Percentiles rank a stretch among this genome's conserved stretches.
Evolutionary conservation across 192 early-diverging fungal genomes (phyloP).

Genomic region (Gonapodya prolifera): DNA sequence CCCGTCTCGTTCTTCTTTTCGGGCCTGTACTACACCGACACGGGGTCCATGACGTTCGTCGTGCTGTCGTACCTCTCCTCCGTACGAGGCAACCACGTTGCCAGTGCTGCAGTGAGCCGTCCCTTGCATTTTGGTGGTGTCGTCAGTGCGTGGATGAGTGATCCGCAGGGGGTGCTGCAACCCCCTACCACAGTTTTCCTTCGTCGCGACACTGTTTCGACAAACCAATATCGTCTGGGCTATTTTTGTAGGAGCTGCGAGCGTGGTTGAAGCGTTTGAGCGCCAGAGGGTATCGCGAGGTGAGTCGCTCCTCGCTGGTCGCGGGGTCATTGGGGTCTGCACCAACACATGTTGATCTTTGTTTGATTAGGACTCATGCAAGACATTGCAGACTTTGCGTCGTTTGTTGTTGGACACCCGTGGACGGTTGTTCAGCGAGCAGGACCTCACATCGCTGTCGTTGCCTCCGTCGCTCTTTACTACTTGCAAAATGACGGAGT

Average conservation of each 20-base stretch:
- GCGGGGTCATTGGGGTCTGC: neutral
- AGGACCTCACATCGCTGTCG: neutral
- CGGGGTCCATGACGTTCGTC: slow-evolving; percentile 70
- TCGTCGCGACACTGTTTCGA: slow-evolving; percentile 41
- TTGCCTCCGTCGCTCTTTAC: neutral
- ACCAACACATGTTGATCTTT: neutral
- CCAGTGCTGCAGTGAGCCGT: slow-evolving; percentile 43
- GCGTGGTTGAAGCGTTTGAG: slow-evolving; percentile 15
- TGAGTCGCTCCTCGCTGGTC: slow-evolving; percentile 13
- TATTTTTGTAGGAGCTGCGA: slow-evolving; percentile 44
- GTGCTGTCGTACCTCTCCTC: slow-evolving; percentile 48
- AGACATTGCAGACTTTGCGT: neutral
- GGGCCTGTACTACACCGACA: slow-evolving; percentile 87
- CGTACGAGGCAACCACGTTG: slow-evolving; percentile 23
- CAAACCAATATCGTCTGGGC: slow-evolving; percentile 94
- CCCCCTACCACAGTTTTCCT: slow-evolving; percentile 12
- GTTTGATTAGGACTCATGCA: neutral
- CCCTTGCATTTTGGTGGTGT: too few relatives aligned
- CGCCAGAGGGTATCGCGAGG: slow-evolving; percentile 2
- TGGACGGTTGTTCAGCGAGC: neutral
- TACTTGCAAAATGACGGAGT: neutral
- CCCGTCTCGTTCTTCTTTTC: slow-evolving; percentile 77
- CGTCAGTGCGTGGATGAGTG: too few relatives aligned
- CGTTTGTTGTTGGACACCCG: neutral
- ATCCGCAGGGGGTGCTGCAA: neutral